phyloP scores from a whole-genome alignment of 1,139 yeast species.

The Kurtzmaniella quercitrusa region DNA sequence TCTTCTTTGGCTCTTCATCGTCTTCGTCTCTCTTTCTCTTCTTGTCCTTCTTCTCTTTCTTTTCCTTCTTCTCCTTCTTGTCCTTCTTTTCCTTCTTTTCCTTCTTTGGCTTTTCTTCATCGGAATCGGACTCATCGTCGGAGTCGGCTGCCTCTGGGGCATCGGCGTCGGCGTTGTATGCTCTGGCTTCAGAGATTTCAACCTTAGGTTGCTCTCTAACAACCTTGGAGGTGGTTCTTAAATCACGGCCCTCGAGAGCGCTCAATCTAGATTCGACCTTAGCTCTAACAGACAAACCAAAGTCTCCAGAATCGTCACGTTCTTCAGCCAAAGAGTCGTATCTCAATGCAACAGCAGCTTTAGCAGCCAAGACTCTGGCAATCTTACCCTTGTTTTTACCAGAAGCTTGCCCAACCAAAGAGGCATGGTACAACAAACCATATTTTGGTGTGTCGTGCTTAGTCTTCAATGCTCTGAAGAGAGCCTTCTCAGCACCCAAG shows the following conservation, averaged over 20 bases:
- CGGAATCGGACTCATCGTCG: conserved; percentile 31
- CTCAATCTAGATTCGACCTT: conserved; percentile 94
- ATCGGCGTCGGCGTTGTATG: conserved; percentile 94
- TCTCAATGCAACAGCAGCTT: conserved; percentile 94
- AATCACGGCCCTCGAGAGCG: conserved; percentile 91
- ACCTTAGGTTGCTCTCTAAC: conserved; percentile 77
- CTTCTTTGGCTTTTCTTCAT: conserved; percentile 47
- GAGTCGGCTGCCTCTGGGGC: conserved; percentile 39
- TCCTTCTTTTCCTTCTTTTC: conserved; percentile 40
- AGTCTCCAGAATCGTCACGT: conserved; percentile 89
- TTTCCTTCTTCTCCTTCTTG: conserved; percentile 23
- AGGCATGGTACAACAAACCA: conserved; percentile 95
- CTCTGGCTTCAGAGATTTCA: conserved; percentile 76
- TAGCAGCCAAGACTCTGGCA: conserved; percentile 98
- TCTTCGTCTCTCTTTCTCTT: conserved; percentile 10
- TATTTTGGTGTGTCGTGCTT: conserved; percentile 98
- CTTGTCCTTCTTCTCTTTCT: conserved; percentile 18
- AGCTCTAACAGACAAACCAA: conserved; percentile 87
- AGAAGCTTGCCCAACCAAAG: conserved; percentile 93
- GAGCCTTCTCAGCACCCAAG: conserved; percentile 98
- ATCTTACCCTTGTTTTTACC: conserved; percentile 98
- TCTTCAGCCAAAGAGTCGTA: conserved; percentile 97
- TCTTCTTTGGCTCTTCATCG: conserved; percentile 31
- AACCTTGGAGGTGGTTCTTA: conserved; percentile 76
- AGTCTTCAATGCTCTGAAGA: conserved; percentile 96